Evolutionary conservation across 1,139 yeast genomes (phyloP), one percentile per base, ranked within the genome.

Genomic region (Suhomyces bribrorum): DNA sequence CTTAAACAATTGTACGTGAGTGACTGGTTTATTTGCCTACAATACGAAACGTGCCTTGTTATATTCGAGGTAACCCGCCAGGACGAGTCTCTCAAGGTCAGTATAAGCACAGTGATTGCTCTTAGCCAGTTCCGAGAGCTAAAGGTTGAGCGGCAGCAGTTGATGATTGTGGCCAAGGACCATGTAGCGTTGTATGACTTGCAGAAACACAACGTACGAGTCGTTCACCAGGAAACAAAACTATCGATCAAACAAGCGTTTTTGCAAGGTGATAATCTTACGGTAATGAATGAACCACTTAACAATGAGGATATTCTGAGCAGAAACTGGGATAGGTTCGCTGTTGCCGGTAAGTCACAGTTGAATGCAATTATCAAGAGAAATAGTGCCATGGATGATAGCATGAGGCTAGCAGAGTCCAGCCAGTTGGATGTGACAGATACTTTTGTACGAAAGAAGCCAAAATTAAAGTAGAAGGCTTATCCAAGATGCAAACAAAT

Each of bases 341-440:
- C 25, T 12, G 6, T 35, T 9, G 27, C 15, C 6, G 29, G 15
- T 7, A 11, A 29, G 7, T 29, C 43, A 9, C 45, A 45, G 34
- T 31, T 45, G 22, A 34, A 26, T 31, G 33, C 37, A 26, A 34
- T 43, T 11, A 18, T 43, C 15, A 35, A 25, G 17, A 35, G 48
- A 23, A 43, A 45, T 22, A 30, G 30, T 5, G 14, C 12, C 23
- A 30, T 25, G 15, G 31, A 36, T n/a, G 40, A 37, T 22, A 39
- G 35, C 16, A 26, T 32, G 18, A 34, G 37, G 12, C 33, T 38
- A 11, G 39, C 34, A 7, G 39, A 44, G 28, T 35, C 45, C 27
- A 44, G 47, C 26, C 43, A 52, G 26, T 42, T 46, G 15, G 68
- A 62, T 12, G 43, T 61, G 9, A 63, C 69, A 4, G 69, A 64